Conservation (phyloP, 106 monocot genomes). For the Platanthera guangdongensis region DNA sequence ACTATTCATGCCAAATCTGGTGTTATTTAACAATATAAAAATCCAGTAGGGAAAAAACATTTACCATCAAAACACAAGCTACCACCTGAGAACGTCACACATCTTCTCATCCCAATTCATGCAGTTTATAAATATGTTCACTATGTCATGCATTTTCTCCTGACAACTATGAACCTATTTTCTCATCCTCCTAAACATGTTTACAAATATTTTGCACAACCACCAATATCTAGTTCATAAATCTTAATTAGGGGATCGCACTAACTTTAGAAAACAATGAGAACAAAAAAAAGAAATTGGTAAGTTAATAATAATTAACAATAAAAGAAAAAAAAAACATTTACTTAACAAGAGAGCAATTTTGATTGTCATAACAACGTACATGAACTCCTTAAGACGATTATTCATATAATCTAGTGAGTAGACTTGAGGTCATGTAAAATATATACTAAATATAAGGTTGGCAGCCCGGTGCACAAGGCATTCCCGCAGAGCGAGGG, state of each 20-base stretch:
- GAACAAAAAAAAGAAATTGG: too few relatives aligned
- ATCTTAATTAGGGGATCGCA: not conserved
- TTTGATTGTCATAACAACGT: not conserved
- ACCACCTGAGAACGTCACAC: too few relatives aligned
- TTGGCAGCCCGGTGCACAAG: too few relatives aligned
- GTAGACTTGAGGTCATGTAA: too few relatives aligned
- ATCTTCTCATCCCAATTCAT: too few relatives aligned
- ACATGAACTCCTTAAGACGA: too few relatives aligned
- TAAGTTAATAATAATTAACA: not conserved
- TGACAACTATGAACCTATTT: not conserved
- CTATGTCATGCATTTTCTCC: too few relatives aligned
- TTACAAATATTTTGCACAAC: not conserved
- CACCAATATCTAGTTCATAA: not conserved
- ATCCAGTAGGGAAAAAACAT: not conserved
- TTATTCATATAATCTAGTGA: too few relatives aligned
- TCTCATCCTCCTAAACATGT: not conserved
- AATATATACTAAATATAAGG: too few relatives aligned
- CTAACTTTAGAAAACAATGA: not conserved
- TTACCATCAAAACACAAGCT: too few relatives aligned
- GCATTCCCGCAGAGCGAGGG: too few relatives aligned
- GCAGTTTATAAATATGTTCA: too few relatives aligned
- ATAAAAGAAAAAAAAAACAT: not conserved
- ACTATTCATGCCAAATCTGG: not conserved
- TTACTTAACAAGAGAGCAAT: not conserved
- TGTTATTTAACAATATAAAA: not conserved